phyloP scores from a whole-genome alignment of 116 monocot species.

The Papilionanthe hybrid region DNA sequence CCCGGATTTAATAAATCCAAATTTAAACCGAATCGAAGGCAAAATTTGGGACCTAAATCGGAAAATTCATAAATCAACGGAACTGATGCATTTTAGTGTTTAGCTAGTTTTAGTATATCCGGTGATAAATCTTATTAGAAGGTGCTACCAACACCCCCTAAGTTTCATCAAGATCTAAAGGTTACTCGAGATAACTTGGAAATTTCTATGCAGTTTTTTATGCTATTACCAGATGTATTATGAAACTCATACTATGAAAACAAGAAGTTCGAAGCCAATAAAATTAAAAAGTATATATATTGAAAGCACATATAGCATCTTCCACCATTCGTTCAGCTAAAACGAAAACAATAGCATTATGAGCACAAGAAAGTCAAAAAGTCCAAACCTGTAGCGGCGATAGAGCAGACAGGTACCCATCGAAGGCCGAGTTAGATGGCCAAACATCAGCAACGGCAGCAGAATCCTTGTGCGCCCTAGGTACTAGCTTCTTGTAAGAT shows the following conservation, averaged over 20 bases:
- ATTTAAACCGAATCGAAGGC: too few relatives aligned
- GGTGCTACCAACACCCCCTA: too few relatives aligned
- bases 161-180: background rate
- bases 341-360: background rate
- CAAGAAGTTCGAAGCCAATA: background rate
- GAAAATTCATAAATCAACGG: too few relatives aligned
- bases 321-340: background rate
- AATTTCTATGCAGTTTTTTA: background rate
- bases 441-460: conserved; percentile 81
- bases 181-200: background rate
- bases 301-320: background rate
- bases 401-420: conserved; percentile 85
- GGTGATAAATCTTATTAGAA: too few relatives aligned
- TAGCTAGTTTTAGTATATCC: too few relatives aligned
- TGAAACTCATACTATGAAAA: background rate
- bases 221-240: background rate
- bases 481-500: conserved; percentile 77
- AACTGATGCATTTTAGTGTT: too few relatives aligned
- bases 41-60: too few relatives aligned
- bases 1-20: too few relatives aligned
- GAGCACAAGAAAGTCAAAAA: background rate
- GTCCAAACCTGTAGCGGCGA: conserved; percentile 75
- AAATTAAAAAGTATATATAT: background rate
- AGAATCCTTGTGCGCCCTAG: conserved; percentile 75
- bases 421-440: conserved; percentile 96